These are phyloP conservation scores for Vanilla planifolia DNA, from an alignment of 106 monocot species.

Conservation along the genomic window DNA sequence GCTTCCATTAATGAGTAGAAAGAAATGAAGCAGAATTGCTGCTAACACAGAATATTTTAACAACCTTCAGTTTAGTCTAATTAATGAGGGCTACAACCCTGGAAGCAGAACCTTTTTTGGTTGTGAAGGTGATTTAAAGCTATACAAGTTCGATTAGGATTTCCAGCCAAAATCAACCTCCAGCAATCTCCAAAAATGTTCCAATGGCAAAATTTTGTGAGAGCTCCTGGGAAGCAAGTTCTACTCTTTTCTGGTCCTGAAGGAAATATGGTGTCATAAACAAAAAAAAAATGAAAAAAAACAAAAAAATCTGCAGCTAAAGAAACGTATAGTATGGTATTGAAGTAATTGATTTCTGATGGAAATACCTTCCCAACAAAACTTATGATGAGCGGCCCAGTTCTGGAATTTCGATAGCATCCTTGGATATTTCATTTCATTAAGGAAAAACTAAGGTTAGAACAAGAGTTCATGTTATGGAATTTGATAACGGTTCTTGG, in stretches of 20 bases:
- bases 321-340: too few species aligned
- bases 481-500: background rate
- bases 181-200: constrained; percentile 32
- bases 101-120: background rate
- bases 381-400: constrained; percentile 58
- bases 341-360: background rate
- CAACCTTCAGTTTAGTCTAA: too few species aligned
- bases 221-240: constrained; percentile 29
- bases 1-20: too few species aligned
- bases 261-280: background rate
- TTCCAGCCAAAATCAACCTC: constrained; percentile 9
- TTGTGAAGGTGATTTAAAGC: background rate
- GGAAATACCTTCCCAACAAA: constrained; percentile 75
- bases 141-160: too few species aligned
- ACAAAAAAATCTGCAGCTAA: background rate
- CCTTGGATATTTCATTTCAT: constrained; percentile 40
- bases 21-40: too few species aligned
- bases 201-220: constrained; percentile 23
- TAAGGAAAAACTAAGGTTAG: background rate
- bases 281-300: background rate
- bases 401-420: constrained; percentile 64
- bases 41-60: too few species aligned
- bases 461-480: background rate
- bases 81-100: too few species aligned
- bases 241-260: constrained; percentile 63